Evolutionary conservation across 179 eudicot genomes (phyloP).

Genomic region (Silene noctiflora): DNA sequence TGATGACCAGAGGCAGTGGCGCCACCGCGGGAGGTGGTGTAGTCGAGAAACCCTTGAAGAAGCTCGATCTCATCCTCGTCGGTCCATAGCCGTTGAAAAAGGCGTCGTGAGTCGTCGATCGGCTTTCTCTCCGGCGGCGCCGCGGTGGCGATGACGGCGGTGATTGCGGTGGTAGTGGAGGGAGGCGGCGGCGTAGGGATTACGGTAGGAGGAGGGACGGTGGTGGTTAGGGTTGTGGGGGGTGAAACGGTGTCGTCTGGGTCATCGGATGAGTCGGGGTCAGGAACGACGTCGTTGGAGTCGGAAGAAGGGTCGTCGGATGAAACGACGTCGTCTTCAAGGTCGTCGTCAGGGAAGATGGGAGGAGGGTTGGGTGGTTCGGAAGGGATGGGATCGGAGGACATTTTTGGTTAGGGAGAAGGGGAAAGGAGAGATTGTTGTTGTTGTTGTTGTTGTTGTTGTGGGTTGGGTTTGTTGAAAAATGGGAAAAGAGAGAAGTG

Average conservation of each 20-base stretch:
- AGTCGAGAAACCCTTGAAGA: constrained; percentile 74
- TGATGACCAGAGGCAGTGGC: constrained; percentile 55
- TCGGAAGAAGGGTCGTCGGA: constrained; percentile 32
- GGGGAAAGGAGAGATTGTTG: background rate
- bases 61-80: constrained; percentile 98
- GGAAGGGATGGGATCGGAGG: constrained; percentile 28
- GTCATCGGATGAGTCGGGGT: constrained; percentile 12
- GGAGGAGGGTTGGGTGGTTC: constrained; percentile 22
- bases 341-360: constrained; percentile 28
- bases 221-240: constrained; percentile 32
- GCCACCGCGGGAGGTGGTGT: constrained; percentile 48
- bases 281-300: constrained; percentile 4
- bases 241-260: constrained; percentile 1
- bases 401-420: constrained; percentile 1
- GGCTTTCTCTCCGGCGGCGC: constrained; percentile 44
- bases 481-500: background rate
- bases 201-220: background rate
- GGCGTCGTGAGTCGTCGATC: constrained; percentile 58
- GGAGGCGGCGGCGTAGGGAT: background rate
- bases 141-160: constrained; percentile 20
- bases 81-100: constrained; percentile 89
- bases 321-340: constrained; percentile 27
- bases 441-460: too few relatives aligned
- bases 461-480: background rate
- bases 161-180: background rate